Conservation (phyloP, 768 basidiomycete species). For the Trametes maxima region DNA sequence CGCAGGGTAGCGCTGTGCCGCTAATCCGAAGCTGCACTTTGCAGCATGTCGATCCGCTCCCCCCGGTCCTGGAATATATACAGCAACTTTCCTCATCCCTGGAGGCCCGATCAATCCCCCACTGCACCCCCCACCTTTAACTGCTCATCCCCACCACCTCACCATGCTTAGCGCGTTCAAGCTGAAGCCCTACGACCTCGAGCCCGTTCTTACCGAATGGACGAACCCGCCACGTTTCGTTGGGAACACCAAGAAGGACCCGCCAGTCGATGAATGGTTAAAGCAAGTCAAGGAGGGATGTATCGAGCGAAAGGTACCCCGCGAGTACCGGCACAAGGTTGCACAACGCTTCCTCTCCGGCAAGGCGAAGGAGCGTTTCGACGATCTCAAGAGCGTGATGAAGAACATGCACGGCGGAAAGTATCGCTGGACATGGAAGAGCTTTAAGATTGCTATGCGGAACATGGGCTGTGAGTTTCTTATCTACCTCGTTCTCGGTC, state of each 20-base stretch:
- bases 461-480: slow-evolving; percentile 76
- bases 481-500: not conserved
- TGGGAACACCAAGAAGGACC: slow-evolving; percentile 71
- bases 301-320: slow-evolving; percentile 66
- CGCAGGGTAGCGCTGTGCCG: not conserved
- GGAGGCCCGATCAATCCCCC: not conserved
- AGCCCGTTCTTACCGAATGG: slow-evolving; percentile 69
- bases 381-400: slow-evolving; percentile 74
- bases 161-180: slow-evolving; percentile 70
- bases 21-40: slow-evolving; percentile 6
- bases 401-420: slow-evolving; percentile 73
- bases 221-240: slow-evolving; percentile 63
- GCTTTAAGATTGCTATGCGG: slow-evolving; percentile 73
- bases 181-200: slow-evolving; percentile 75
- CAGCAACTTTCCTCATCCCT: not conserved
- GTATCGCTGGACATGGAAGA: slow-evolving; percentile 85
- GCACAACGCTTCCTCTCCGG: slow-evolving; percentile 76
- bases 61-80: slow-evolving; percentile 6
- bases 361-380: slow-evolving; percentile 66
- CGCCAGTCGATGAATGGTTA: slow-evolving; percentile 73
- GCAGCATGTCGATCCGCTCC: slow-evolving; percentile 7
- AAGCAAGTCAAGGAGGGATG: slow-evolving; percentile 74
- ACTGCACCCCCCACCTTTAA: not conserved
- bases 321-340: slow-evolving; percentile 83
- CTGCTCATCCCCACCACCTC: not conserved